phyloP scores from a whole-genome alignment of 257 asterid species.

The Nicotiana tabacum region DNA sequence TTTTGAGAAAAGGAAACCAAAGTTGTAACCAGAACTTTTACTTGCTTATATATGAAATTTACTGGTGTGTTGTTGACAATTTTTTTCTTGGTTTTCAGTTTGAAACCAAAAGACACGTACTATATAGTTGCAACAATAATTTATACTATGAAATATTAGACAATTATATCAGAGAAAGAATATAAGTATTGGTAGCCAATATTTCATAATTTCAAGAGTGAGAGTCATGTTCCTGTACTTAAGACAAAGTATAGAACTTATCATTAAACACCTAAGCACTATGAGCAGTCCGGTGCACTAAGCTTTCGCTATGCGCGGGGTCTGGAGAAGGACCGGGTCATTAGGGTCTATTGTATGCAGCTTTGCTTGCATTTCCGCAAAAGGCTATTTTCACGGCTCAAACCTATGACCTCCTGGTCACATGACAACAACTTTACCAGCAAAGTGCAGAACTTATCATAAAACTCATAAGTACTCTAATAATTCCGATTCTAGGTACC shows the following conservation, averaged over 20 bases:
- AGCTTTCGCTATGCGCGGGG: too few species aligned
- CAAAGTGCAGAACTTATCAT: not conserved
- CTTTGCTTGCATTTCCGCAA: too few species aligned
- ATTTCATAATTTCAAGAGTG: not conserved
- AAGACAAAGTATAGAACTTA: not conserved
- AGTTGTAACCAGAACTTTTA: slow-evolving; percentile 7
- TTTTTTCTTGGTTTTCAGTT: not conserved
- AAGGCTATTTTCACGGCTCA: too few species aligned
- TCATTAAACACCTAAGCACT: not conserved
- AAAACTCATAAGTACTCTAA: too few species aligned
- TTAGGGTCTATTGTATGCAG: too few species aligned
- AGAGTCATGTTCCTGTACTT: not conserved
- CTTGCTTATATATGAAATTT: not conserved
- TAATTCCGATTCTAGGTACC: not conserved
- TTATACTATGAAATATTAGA: not conserved
- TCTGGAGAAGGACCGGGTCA: too few species aligned
- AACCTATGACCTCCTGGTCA: too few species aligned
- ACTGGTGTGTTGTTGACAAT: not conserved
- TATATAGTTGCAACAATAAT: not conserved
- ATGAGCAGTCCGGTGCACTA: too few species aligned
- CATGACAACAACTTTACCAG: too few species aligned
- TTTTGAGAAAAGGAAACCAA: not conserved
- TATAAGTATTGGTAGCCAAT: not conserved
- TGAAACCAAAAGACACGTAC: not conserved
- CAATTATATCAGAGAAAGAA: not conserved